Conservation (phyloP, 345 rosid genomes). For the Cardamine resedifolia region DNA sequence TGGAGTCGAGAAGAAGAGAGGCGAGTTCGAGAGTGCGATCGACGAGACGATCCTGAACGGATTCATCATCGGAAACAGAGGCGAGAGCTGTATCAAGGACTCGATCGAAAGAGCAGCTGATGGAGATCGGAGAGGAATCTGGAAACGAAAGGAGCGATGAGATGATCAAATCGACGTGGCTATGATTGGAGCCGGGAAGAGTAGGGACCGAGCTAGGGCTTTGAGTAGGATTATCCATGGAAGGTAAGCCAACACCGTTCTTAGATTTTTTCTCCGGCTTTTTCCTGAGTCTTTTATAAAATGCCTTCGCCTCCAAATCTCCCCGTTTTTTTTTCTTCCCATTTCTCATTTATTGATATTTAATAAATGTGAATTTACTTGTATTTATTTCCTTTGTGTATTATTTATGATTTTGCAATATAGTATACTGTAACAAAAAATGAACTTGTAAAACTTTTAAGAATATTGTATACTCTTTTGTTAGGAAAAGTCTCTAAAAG, state of each 20-base stretch:
- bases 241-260: not conserved
- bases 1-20: conserved; percentile 58
- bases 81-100: conserved; percentile 57
- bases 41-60: conserved; percentile 57
- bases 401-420: too few species aligned
- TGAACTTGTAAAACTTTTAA: not conserved
- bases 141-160: conserved; percentile 31
- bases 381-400: too few species aligned
- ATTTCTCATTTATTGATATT: conserved; percentile 29
- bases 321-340: conserved; percentile 21
- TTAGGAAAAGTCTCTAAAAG: not conserved
- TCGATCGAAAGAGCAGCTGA: conserved; percentile 61
- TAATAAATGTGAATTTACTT: not conserved
- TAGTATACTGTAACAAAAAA: not conserved
- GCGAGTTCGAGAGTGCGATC: conserved; percentile 65
- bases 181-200: not conserved
- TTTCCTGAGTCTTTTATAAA: not conserved
- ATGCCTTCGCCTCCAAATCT: not conserved
- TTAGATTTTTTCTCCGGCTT: not conserved
- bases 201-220: not conserved
- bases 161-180: conserved; percentile 23
- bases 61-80: conserved; percentile 34
- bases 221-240: conserved; percentile 14
- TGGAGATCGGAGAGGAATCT: conserved; percentile 37
- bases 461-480: not conserved